phyloP scores from a whole-genome alignment of 73 alveolate species.

The Uronychia setigera region DNA sequence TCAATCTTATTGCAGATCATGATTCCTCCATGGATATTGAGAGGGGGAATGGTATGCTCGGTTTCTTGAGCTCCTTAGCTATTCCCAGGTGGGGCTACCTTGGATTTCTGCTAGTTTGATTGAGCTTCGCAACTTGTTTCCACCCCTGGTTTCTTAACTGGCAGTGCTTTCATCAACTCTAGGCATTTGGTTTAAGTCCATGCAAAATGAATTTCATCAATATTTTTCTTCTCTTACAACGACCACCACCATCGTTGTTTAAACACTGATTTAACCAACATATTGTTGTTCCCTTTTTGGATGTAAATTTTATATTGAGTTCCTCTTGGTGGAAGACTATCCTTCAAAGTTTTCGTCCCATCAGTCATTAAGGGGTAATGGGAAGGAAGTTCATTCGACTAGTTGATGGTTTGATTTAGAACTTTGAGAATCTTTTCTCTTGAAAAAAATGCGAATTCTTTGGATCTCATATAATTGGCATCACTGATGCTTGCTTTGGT shows the following conservation, averaged over 20 bases:
- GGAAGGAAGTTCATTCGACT: background rate
- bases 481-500: background rate
- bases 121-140: too few species aligned
- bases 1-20: slow-evolving; percentile 23
- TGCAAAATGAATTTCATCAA: slow-evolving; percentile 19
- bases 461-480: background rate
- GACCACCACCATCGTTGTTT: slow-evolving; percentile 42
- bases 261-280: slow-evolving; percentile 29
- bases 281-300: slow-evolving; percentile 27
- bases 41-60: background rate
- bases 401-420: background rate
- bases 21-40: background rate
- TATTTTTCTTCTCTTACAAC: slow-evolving; percentile 9
- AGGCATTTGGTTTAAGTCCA: slow-evolving; percentile 37
- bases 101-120: too few species aligned
- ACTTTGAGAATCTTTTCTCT: background rate
- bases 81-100: too few species aligned
- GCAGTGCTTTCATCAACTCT: slow-evolving; percentile 5
- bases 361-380: background rate
- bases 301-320: slow-evolving; percentile 12
- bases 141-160: slow-evolving; percentile 28
- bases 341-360: background rate
- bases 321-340: background rate
- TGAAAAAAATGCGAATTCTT: background rate
- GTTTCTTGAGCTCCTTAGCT: background rate